Evolutionary conservation across 371 early-diverging fungal genomes (phyloP).

Genomic region (Mortierella sp.): DNA sequence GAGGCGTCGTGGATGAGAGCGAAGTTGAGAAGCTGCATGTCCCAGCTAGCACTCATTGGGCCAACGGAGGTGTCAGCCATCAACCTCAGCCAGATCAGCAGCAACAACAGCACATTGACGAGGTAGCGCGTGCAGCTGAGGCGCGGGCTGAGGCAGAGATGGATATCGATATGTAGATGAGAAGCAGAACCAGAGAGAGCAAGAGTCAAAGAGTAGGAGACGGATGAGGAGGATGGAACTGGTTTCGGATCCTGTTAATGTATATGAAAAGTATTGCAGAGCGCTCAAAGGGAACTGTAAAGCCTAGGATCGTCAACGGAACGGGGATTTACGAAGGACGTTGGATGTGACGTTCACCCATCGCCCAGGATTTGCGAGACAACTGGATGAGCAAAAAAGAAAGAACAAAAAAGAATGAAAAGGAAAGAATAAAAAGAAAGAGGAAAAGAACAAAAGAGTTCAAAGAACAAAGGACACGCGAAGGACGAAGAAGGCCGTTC

Average conservation of each 20-base stretch:
- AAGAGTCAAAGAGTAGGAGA: not conserved
- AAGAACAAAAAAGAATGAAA: not conserved
- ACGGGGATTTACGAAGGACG: too few species aligned
- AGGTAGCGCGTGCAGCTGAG: too few species aligned
- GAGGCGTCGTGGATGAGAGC: slow-evolving; percentile 27
- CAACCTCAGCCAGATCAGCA: slow-evolving; percentile 12
- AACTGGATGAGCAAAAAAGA: not conserved
- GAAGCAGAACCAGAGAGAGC: not conserved
- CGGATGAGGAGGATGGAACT: not conserved
- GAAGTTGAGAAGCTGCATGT: slow-evolving; percentile 46
- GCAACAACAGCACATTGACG: slow-evolving; percentile 1
- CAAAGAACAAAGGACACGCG: not conserved
- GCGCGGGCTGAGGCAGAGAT: slow-evolving; percentile 22
- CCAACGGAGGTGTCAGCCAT: slow-evolving; percentile 56
- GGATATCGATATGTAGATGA: slow-evolving; percentile 37
- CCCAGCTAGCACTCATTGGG: slow-evolving; percentile 42
- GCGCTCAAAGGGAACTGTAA: too few species aligned
- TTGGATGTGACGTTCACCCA: too few species aligned
- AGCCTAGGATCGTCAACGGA: too few species aligned
- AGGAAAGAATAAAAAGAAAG: slow-evolving; percentile 1
- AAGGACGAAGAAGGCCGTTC: not conserved
- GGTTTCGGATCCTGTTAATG: too few species aligned
- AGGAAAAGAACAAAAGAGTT: not conserved
- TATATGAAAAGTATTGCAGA: too few species aligned
- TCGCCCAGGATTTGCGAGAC: too few species aligned